Evolutionary conservation across 2,329 filamentous ascomycete species (phyloP).

Genomic region (Penicillium sp.): DNA sequence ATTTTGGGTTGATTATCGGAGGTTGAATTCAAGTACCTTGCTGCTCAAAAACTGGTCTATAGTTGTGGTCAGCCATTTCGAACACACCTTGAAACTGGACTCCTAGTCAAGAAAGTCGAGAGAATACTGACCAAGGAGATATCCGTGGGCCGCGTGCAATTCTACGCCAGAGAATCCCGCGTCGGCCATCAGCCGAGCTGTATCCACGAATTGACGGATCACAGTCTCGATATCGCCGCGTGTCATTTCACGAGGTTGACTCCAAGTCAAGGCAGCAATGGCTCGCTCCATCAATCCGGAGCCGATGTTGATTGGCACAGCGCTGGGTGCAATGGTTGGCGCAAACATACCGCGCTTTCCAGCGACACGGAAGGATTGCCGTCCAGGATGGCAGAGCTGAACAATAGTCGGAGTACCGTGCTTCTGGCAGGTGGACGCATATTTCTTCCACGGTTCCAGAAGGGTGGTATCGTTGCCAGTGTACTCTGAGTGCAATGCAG

Average conservation of each 20-base stretch:
- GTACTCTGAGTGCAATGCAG: constrained; percentile 25
- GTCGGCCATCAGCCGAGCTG: constrained; percentile 46
- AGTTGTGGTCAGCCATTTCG: not conserved
- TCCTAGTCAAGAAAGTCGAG: not conserved
- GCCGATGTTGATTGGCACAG: constrained; percentile 37
- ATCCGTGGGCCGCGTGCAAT: constrained; percentile 50
- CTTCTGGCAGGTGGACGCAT: constrained; percentile 28
- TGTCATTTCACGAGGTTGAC: constrained; percentile 54
- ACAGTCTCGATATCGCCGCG: constrained; percentile 49
- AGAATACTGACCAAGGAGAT: constrained; percentile 41
- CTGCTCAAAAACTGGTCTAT: constrained; percentile 34
- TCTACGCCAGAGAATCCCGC: constrained; percentile 51
- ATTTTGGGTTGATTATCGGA: not conserved
- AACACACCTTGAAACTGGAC: not conserved
- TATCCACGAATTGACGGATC: constrained; percentile 48
- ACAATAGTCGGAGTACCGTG: constrained; percentile 40
- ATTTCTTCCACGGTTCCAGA: constrained; percentile 24
- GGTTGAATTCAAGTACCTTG: constrained; percentile 23
- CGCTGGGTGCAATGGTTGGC: constrained; percentile 33
- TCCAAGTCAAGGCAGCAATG: constrained; percentile 28
- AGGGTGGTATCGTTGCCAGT: constrained; percentile 13
- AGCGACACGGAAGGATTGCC: constrained; percentile 39
- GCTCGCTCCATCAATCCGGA: constrained; percentile 33
- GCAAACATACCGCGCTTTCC: constrained; percentile 33
- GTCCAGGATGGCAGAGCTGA: constrained; percentile 42